These are phyloP conservation scores for Lichtheimia hyalospora DNA, from an alignment of 371 early-diverging fungal species.

Conservation along the genomic window DNA sequence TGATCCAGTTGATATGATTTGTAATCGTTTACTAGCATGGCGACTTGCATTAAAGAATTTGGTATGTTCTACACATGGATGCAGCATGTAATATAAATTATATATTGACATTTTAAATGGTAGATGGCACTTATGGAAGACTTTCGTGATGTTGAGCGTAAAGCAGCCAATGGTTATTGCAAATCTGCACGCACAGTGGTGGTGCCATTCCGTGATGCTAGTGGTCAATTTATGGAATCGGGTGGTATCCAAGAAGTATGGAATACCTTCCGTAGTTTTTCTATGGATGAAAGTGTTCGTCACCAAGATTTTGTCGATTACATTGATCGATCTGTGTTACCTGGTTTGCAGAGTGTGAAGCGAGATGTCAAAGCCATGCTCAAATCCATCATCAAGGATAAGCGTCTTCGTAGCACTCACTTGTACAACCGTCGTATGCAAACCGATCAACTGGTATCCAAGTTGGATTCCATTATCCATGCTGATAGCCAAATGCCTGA, in stretches of 20 bases:
- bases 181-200: slow-evolving; percentile 20
- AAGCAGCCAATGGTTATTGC: slow-evolving; percentile 26
- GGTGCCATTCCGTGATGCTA: slow-evolving; percentile 28
- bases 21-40: slow-evolving; percentile 37
- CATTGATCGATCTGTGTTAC: slow-evolving; percentile 31
- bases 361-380: slow-evolving; percentile 35
- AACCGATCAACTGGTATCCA: slow-evolving; percentile 23
- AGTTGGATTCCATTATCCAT: slow-evolving; percentile 30
- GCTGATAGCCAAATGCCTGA: slow-evolving; percentile 22
- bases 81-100: not conserved
- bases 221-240: slow-evolving; percentile 36
- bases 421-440: slow-evolving; percentile 37
- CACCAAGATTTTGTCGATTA: slow-evolving; percentile 42
- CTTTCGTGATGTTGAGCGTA: slow-evolving; percentile 22
- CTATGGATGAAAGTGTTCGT: slow-evolving; percentile 36
- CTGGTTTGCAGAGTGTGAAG: slow-evolving; percentile 37
- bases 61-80: slow-evolving; percentile 13
- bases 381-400: slow-evolving; percentile 29
- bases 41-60: slow-evolving; percentile 34
- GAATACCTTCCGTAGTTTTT: slow-evolving; percentile 35
- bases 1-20: slow-evolving; percentile 34
- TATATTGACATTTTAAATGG: no score
- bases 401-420: slow-evolving; percentile 21
- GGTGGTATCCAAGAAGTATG: slow-evolving; percentile 53
- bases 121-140: slow-evolving; percentile 9